These are phyloP conservation scores for Scenedesmus sp. DNA, from an alignment of 163 green algal species.

Conservation along the genomic window DNA sequence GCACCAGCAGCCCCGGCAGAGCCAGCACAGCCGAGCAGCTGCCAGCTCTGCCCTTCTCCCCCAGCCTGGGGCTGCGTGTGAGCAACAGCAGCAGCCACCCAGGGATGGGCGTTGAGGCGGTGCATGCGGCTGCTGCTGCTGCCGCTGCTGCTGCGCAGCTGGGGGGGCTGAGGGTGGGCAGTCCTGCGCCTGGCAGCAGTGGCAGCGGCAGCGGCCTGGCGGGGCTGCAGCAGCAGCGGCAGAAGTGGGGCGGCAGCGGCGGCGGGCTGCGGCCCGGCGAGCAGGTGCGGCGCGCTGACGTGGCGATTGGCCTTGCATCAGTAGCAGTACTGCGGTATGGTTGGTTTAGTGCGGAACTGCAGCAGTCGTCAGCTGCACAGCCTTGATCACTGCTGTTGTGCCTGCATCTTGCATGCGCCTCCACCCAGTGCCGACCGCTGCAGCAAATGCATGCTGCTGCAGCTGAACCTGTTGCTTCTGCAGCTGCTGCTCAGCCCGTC, in stretches of 20 bases:
- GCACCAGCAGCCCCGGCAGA: background rate
- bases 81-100: background rate
- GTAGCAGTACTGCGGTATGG: too few relatives aligned
- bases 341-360: too few relatives aligned
- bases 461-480: too few relatives aligned
- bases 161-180: constrained; percentile 5
- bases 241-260: background rate
- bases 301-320: background rate
- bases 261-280: background rate
- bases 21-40: background rate
- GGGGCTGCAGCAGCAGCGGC: background rate
- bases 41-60: background rate
- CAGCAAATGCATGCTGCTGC: background rate
- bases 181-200: constrained; percentile 27
- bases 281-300: constrained; percentile 2
- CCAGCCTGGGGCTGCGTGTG: background rate
- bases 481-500: too few relatives aligned
- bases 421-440: too few relatives aligned
- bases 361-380: too few relatives aligned
- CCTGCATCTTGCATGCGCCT: too few relatives aligned
- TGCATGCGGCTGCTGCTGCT: constrained; percentile 29
- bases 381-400: too few relatives aligned
- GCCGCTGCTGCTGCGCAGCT: constrained; percentile 10
- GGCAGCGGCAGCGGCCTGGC: background rate
- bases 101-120: constrained; percentile 39